Conservation (phyloP, 352 stramenopile genomes). For the Phytopythium aichiense region DNA sequence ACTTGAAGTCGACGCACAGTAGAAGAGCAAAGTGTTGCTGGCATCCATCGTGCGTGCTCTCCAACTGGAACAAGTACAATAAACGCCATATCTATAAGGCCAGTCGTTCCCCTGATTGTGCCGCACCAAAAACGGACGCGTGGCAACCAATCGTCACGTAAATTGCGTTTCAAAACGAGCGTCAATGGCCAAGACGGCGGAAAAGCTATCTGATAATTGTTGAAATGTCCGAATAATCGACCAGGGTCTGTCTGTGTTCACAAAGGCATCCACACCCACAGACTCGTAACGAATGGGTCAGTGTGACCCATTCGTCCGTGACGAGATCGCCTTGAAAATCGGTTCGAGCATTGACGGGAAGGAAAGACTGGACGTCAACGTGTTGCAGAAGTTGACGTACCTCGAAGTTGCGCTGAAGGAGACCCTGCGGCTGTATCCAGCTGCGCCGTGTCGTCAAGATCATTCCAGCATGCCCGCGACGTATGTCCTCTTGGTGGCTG, state of each 20-base stretch:
- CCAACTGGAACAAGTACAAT: not conserved
- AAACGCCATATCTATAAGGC: not conserved
- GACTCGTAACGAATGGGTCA: too few relatives aligned
- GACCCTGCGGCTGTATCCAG: slow-evolving; percentile 7
- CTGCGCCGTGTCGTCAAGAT: too few relatives aligned
- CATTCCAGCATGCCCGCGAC: too few relatives aligned
- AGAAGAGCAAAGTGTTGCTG: not conserved
- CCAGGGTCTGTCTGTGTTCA: too few relatives aligned
- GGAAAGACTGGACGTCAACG: not conserved
- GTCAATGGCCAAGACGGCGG: too few relatives aligned
- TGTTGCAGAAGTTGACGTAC: slow-evolving; percentile 4
- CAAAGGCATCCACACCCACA: too few relatives aligned
- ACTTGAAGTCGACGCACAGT: not conserved
- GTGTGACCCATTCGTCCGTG: too few relatives aligned
- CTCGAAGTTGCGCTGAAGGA: slow-evolving; percentile 7
- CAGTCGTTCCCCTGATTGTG: not conserved
- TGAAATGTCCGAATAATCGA: too few relatives aligned
- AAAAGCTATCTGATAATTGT: too few relatives aligned
- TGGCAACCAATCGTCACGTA: not conserved
- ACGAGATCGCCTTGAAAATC: slow-evolving; percentile 11
- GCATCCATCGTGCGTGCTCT: not conserved
- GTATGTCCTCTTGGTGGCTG: too few relatives aligned
- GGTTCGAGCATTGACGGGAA: slow-evolving; percentile 8
- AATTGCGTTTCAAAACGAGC: not conserved
- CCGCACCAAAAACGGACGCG: not conserved